Percentiles rank a stretch among this genome's conserved stretches.
Evolutionary conservation across 805 yeast species (phyloP).

Genomic region (Starmerella apicola): DNA sequence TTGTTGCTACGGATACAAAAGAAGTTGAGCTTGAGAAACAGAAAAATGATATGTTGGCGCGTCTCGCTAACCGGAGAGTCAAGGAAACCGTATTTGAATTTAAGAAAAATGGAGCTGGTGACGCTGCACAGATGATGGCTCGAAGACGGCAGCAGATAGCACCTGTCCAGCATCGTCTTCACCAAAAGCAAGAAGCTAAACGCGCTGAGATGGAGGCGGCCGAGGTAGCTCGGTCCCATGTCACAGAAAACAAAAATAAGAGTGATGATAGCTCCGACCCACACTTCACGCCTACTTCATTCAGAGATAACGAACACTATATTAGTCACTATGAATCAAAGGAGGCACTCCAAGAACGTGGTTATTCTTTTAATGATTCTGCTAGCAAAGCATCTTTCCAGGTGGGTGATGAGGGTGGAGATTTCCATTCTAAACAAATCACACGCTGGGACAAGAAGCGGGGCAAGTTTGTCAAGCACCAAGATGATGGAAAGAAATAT

Average conservation of each 20-base stretch:
- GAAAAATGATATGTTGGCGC: constrained; percentile 63
- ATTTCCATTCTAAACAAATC: constrained; percentile 47
- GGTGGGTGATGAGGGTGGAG: constrained; percentile 61
- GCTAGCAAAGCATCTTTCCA: constrained; percentile 84
- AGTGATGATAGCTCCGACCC: constrained; percentile 17
- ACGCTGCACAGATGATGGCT: constrained; percentile 71
- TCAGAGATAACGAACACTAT: constrained; percentile 66
- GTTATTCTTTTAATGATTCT: constrained; percentile 49
- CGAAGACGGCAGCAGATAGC: constrained; percentile 78
- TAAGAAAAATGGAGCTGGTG: constrained; percentile 37
- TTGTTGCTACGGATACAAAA: constrained; percentile 36
- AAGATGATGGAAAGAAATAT: constrained; percentile 57
- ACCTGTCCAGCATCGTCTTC: constrained; percentile 69
- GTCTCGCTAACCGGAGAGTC: constrained; percentile 51
- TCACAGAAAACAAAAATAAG: constrained; percentile 21
- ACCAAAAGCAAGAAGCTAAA: constrained; percentile 42
- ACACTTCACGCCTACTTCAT: constrained; percentile 42
- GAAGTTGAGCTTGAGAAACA: constrained; percentile 57
- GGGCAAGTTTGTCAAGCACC: constrained; percentile 71
- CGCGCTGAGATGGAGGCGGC: constrained; percentile 49
- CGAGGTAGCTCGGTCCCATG: constrained; percentile 16
- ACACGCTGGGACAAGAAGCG: constrained; percentile 81
- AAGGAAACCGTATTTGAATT: constrained; percentile 94
- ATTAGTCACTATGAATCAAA: constrained; percentile 84
- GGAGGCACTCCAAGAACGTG: constrained; percentile 66